These are phyloP conservation scores for Eremothecium cymbalariae DNA, from an alignment of 1,139 yeast species.

Conservation along the genomic window DNA sequence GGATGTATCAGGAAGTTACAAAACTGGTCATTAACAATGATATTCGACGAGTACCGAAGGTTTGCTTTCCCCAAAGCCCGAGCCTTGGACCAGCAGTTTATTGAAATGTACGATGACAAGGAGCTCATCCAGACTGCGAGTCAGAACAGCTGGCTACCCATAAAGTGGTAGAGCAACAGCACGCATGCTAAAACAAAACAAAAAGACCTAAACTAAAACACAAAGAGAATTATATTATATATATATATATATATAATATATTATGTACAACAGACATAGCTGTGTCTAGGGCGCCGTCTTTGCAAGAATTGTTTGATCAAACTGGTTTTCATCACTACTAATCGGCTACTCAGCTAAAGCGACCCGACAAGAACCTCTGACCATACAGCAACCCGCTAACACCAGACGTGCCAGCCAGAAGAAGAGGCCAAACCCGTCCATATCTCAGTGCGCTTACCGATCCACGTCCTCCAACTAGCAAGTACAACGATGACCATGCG, in stretches of 20 bases:
- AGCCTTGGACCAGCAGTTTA: constrained; percentile 91
- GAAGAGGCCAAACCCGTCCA: constrained; percentile 51
- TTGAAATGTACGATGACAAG: constrained; percentile 71
- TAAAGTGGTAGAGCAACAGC: constrained; percentile 59
- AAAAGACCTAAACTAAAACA: too few species aligned
- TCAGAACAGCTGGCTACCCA: constrained; percentile 52
- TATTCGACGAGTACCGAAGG: constrained; percentile 87
- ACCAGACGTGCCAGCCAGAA: constrained; percentile 49
- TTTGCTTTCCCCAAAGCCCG: constrained; percentile 94
- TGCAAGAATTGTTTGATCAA: too few species aligned
- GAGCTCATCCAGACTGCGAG: constrained; percentile 49
- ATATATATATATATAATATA: too few species aligned
- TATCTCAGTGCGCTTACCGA: constrained; percentile 42
- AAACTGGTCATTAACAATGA: constrained; percentile 87
- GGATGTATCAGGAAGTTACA: constrained; percentile 86
- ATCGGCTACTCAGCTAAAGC: constrained; percentile 12
- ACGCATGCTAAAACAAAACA: too few species aligned
- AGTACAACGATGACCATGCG: constrained; percentile 79
- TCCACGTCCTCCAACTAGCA: constrained; percentile 64
- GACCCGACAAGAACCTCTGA: constrained; percentile 46
- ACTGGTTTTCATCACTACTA: too few species aligned
- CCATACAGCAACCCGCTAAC: constrained; percentile 65
- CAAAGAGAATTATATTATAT: too few species aligned
- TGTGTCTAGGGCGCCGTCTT: too few species aligned
- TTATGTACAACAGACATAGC: too few species aligned